phyloP scores from a whole-genome alignment of 768 basidiomycete species.

The Boletus insuetus region DNA sequence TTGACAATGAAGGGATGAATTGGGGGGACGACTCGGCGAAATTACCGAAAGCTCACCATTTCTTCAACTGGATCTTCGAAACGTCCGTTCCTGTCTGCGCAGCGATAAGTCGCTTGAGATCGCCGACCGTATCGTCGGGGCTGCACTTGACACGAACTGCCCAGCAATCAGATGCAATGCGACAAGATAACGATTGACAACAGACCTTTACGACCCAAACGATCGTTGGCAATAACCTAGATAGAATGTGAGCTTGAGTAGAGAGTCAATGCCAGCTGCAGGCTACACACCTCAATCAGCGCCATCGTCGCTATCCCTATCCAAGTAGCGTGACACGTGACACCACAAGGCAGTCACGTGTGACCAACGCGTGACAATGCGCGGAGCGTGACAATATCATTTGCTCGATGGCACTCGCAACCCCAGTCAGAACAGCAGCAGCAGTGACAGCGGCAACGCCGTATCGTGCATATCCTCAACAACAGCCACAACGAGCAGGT shows the following conservation, averaged over 20 bases:
- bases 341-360: constrained; percentile 1
- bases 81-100: constrained; percentile 91
- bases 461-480: constrained; percentile 28
- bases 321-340: constrained; percentile 16
- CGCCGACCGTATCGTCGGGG: constrained; percentile 94
- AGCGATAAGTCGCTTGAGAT: constrained; percentile 94
- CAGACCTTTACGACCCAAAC: constrained; percentile 89
- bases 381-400: constrained; percentile 16
- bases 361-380: constrained; percentile 24
- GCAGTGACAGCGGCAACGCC: constrained; percentile 4
- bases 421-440: constrained; percentile 27
- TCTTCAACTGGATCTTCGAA: constrained; percentile 90
- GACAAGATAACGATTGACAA: neutral
- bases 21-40: neutral
- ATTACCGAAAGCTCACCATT: constrained; percentile 63
- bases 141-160: constrained; percentile 94
- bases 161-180: constrained; percentile 7
- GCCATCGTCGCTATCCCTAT: constrained; percentile 38
- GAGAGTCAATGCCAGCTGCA: neutral
- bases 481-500: constrained; percentile 20
- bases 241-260: constrained; percentile 6
- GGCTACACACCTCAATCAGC: constrained; percentile 49
- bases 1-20: constrained; percentile 28
- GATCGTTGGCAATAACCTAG: constrained; percentile 93
- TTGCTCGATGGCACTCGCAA: constrained; percentile 27